Evolutionary conservation across 2,329 filamentous ascomycete species (phyloP).

Genomic region (Trichoderma oligosporum): DNA sequence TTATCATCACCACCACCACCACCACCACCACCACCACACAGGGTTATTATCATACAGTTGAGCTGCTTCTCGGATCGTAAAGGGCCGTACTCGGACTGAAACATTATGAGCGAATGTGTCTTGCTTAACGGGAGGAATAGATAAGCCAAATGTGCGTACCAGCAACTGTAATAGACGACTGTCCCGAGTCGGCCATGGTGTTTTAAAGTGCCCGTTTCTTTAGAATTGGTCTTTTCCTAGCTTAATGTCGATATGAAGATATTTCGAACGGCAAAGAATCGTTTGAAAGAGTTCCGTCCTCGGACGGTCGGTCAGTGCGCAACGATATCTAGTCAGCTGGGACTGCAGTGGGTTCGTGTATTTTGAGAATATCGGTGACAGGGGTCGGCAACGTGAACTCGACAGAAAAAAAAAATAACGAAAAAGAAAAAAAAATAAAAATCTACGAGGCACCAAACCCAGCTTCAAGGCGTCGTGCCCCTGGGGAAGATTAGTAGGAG

Average conservation of each 20-base stretch:
- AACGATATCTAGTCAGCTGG: neutral
- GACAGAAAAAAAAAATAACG: constrained; percentile 1
- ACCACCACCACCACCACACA: no score
- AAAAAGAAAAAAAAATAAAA: neutral
- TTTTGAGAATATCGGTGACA: constrained; percentile 7
- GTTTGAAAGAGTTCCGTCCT: neutral
- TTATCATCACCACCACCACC: no score
- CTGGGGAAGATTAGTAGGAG: neutral
- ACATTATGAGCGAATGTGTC: constrained; percentile 26
- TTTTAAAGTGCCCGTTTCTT: constrained; percentile 1
- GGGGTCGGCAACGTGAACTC: constrained; percentile 4
- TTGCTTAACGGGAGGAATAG: neutral
- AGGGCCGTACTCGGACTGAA: constrained; percentile 65
- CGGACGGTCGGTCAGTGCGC: constrained; percentile 1
- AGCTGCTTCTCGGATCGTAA: constrained; percentile 87
- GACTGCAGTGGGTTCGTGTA: neutral
- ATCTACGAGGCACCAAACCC: neutral
- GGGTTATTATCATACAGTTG: constrained; percentile 60
- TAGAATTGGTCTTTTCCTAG: neutral
- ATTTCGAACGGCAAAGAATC: neutral
- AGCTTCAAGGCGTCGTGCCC: neutral
- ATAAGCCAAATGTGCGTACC: constrained; percentile 37
- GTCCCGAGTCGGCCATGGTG: constrained; percentile 30
- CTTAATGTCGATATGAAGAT: neutral
- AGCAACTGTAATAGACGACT: constrained; percentile 57